phyloP scores from a whole-genome alignment of 768 basidiomycete genomes.

The Mycena rosella region DNA sequence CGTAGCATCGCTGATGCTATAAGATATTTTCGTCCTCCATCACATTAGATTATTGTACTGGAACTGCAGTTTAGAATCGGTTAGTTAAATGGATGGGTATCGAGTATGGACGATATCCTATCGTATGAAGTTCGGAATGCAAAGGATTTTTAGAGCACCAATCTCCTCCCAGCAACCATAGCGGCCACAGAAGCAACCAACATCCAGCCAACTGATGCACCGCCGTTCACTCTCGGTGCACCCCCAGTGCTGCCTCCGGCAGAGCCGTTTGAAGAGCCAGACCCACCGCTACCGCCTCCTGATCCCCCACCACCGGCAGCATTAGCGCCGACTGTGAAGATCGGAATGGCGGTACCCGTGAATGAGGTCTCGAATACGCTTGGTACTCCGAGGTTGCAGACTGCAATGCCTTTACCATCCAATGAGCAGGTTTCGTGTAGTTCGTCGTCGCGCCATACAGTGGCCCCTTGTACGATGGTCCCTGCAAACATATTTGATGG shows the following conservation, averaged over 20 bases:
- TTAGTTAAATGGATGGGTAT: neutral
- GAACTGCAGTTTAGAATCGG: no score
- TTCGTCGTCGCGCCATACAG: slow-evolving; percentile 20
- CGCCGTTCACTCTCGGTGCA: slow-evolving; percentile 13
- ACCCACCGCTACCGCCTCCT: slow-evolving; percentile 2
- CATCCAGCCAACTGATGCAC: slow-evolving; percentile 17
- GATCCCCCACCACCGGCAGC: slow-evolving; percentile 3
- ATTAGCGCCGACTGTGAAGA: slow-evolving; percentile 19
- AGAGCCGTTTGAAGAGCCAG: neutral
- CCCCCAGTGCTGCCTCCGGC: slow-evolving; percentile 2
- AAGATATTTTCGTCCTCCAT: no score
- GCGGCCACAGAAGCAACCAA: slow-evolving; percentile 15
- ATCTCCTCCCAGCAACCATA: slow-evolving; percentile 22
- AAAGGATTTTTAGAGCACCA: slow-evolving; percentile 15
- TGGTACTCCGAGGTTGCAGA: neutral
- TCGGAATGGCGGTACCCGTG: slow-evolving; percentile 22
- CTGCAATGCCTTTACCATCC: slow-evolving; percentile 26
- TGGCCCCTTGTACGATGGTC: slow-evolving; percentile 26
- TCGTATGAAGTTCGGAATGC: slow-evolving; percentile 4
- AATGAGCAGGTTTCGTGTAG: slow-evolving; percentile 27
- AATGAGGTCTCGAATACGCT: slow-evolving; percentile 12
- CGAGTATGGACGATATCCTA: neutral
- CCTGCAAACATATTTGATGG: slow-evolving; percentile 5
- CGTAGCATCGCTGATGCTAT: no score
- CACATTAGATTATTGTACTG: no score